Evolutionary conservation across 129 eudicot species (phyloP).

Genomic region (Sambucus nigra): DNA sequence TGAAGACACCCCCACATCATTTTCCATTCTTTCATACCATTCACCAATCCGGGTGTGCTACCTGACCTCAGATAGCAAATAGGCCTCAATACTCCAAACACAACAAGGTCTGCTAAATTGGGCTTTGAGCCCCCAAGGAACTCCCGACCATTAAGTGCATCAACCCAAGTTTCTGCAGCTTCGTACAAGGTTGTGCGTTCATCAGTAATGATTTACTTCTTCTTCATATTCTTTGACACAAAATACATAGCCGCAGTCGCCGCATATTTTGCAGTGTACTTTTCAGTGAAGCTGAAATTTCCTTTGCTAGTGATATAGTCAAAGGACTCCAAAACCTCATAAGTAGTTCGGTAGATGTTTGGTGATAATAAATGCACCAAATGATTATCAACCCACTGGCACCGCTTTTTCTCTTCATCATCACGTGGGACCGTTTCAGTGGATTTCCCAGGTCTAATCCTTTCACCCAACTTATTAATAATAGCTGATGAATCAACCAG

Average conservation of each 20-base stretch:
- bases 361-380: conserved; percentile 65
- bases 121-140: conserved; percentile 43
- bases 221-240: conserved; percentile 48
- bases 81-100: conserved; percentile 35
- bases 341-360: conserved; percentile 48
- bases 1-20: conserved; percentile 32
- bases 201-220: conserved; percentile 40
- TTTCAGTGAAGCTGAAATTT: conserved; percentile 34
- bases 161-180: conserved; percentile 50
- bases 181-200: conserved; percentile 49
- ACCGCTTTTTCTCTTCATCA: conserved; percentile 59
- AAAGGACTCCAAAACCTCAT: conserved; percentile 63
- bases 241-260: conserved; percentile 57
- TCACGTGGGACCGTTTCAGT: conserved; percentile 15
- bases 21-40: conserved; percentile 34
- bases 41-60: conserved; percentile 31
- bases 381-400: conserved; percentile 66
- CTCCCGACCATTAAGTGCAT: conserved; percentile 46
- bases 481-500: conserved; percentile 86
- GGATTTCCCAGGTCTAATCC: conserved; percentile 25
- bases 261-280: conserved; percentile 36
- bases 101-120: conserved; percentile 32
- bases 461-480: conserved; percentile 33
- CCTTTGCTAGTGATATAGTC: conserved; percentile 58
- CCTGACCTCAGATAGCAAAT: conserved; percentile 26